These are phyloP conservation scores for Dipodascus albidus DNA, from an alignment of 805 yeast genomes.

Conservation along the genomic window DNA sequence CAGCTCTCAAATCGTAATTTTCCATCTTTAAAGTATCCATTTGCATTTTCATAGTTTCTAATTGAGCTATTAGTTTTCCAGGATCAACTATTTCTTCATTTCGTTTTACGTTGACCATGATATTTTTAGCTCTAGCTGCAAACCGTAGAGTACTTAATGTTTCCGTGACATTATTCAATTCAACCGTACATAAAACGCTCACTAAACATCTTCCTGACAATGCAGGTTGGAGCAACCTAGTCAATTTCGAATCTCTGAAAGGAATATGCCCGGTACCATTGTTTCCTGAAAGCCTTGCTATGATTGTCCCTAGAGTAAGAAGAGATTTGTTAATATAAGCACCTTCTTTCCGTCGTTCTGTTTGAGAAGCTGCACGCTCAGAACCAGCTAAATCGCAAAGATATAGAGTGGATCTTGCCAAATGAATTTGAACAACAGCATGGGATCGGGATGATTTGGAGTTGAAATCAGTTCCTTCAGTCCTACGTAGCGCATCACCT, in stretches of 20 bases:
- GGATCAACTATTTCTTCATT: constrained; percentile 20
- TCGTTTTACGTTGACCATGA: constrained; percentile 54
- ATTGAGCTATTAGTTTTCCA: constrained; percentile 16
- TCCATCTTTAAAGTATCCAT: constrained; percentile 52
- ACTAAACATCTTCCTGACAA: constrained; percentile 78
- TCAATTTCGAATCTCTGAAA: constrained; percentile 85
- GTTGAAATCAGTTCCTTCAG: constrained; percentile 85
- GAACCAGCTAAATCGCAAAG: constrained; percentile 95
- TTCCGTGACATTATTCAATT: constrained; percentile 40
- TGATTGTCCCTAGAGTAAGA: constrained; percentile 85
- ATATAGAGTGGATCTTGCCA: constrained; percentile 48
- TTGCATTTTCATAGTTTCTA: constrained; percentile 38
- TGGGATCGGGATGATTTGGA: constrained; percentile 84
- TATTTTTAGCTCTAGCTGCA: constrained; percentile 88
- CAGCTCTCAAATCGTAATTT: constrained; percentile 26
- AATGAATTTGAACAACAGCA: constrained; percentile 65
- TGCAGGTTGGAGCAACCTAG: constrained; percentile 85
- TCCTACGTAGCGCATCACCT: constrained; percentile 69
- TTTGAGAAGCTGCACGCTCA: constrained; percentile 68
- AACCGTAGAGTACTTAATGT: constrained; percentile 80
- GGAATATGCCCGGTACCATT: constrained; percentile 58
- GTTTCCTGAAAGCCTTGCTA: constrained; percentile 54
- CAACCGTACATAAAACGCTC: constrained; percentile 67
- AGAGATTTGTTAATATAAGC: constrained; percentile 85
- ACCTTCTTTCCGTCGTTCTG: constrained; percentile 86